Evolutionary conservation across 2,329 filamentous ascomycete species (phyloP), one percentile per base, ranked within the genome.

Genomic region (Davidsoniella virescens): DNA sequence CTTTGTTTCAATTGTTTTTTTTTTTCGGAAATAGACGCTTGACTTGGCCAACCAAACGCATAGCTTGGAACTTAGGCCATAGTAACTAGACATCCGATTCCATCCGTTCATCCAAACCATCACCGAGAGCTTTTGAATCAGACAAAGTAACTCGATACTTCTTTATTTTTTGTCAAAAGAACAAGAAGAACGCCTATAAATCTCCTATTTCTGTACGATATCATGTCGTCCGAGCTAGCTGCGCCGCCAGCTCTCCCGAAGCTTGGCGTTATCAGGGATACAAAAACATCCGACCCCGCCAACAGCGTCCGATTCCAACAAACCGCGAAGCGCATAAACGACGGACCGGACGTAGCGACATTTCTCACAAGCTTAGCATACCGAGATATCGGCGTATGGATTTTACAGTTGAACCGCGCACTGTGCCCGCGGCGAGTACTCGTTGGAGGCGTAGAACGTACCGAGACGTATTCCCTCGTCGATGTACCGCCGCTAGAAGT

Each of bases 321-420:
- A 40, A 92, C 92, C 0, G 61, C 63, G 51, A 98, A 96, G 65
- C 73, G 73, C 59, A 98, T 98, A 67, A 74, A 94, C 65, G 84
- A 92, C 59, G 82, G 82, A 51, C 69, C 80, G 53, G 87, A 96
- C 70, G 84, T 98, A 50, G 64, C 76, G 17, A 76, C 74, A 55
- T 98, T 96, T 64, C 76, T 94, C 49, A 75, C 73, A 7, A 87
- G 85, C 45, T 77, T 76, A 57, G 92, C 87, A 42, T 95, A 96
- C 66, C 75, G 78, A 52, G 87, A 95, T 61, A 84, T 98, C 49
- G 83, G 86, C 64, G 74, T 77, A 44, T 96, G 94, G 63, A 69
- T 96, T 44, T 72, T 94, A 56, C 92, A 96, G 66, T 78, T 98
- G 45, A 96, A 94, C 63, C 78, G 82, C 52, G 76, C 88, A 9